Conservation (phyloP, 1,284 basidiomycete genomes). For the Cryptococcus amylolentus region DNA sequence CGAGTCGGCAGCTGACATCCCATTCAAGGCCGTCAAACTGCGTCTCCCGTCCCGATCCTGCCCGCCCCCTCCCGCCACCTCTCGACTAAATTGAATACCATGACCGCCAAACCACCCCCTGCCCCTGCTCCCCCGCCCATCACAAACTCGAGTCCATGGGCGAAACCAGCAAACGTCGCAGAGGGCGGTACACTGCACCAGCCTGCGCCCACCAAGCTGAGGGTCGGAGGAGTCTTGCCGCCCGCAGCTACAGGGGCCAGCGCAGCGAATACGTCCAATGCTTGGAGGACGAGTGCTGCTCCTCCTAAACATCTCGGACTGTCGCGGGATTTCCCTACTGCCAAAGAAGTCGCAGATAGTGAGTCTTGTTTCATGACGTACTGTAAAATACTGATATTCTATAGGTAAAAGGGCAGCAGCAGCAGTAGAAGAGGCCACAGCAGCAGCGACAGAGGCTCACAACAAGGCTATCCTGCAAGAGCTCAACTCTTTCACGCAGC, state of each 20-base stretch:
- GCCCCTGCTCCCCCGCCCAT: constrained; percentile 26
- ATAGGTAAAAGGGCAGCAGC: constrained; percentile 39
- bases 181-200: constrained; percentile 23
- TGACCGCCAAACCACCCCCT: constrained; percentile 35
- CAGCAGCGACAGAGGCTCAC: constrained; percentile 52
- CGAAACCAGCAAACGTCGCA: constrained; percentile 25
- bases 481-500: constrained; percentile 82
- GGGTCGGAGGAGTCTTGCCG: constrained; percentile 18
- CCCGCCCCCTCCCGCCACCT: constrained; percentile 69
- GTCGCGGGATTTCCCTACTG: constrained; percentile 69
- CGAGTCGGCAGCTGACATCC: no score
- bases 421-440: constrained; percentile 28
- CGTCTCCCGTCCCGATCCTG: constrained; percentile 43
- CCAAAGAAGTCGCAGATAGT: constrained; percentile 84
- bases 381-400: not conserved
- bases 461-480: constrained; percentile 59
- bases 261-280: not conserved
- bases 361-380: constrained; percentile 25
- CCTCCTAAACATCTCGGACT: constrained; percentile 11
- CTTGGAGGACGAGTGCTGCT: constrained; percentile 10
- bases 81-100: constrained; percentile 73
- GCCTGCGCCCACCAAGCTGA: constrained; percentile 25
- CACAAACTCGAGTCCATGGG: constrained; percentile 40
- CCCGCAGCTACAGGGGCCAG: constrained; percentile 15
- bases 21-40: constrained; percentile 9